phyloP scores from a whole-genome alignment of 108 stramenopile species.

The Nitzschia putrida region DNA sequence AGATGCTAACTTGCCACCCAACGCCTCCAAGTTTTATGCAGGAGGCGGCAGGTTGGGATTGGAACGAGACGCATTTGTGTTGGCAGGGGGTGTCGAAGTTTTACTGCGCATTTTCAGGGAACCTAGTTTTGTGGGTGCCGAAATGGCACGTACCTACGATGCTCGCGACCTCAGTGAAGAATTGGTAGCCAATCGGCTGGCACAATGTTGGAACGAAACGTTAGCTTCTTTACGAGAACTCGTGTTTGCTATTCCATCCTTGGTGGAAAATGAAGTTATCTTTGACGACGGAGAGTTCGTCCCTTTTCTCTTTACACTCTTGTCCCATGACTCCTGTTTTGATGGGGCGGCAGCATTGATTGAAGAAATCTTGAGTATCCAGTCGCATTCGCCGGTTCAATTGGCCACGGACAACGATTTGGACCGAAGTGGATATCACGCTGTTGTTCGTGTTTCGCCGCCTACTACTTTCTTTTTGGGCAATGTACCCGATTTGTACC shows the following conservation, averaged over 20 bases:
- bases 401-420: conserved; percentile 9
- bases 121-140: conserved; percentile 53
- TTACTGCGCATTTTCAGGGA: conserved; percentile 49
- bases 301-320: conserved; percentile 68
- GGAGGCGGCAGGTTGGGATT: conserved; percentile 57
- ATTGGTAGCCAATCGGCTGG: conserved; percentile 41
- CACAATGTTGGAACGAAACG: conserved; percentile 67
- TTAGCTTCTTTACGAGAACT: conserved; percentile 63
- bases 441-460: conserved; percentile 30
- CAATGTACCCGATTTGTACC: conserved; percentile 67
- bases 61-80: conserved; percentile 60
- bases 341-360: conserved; percentile 66
- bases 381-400: conserved; percentile 40
- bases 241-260: conserved; percentile 46
- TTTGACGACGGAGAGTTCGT: conserved; percentile 50
- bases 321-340: conserved; percentile 63
- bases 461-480: conserved; percentile 62
- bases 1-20: conserved; percentile 52
- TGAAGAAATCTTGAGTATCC: conserved; percentile 76
- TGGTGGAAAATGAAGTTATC: conserved; percentile 43
- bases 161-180: conserved; percentile 51
- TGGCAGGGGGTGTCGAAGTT: conserved; percentile 47
- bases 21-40: conserved; percentile 45
- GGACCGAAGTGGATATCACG: conserved; percentile 3
- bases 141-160: conserved; percentile 45